A percentile compares a stretch with the other conserved stretches of the same genome.
phyloP scores from a whole-genome alignment of 805 yeast genomes.

The Myxozyma nipponensis region DNA sequence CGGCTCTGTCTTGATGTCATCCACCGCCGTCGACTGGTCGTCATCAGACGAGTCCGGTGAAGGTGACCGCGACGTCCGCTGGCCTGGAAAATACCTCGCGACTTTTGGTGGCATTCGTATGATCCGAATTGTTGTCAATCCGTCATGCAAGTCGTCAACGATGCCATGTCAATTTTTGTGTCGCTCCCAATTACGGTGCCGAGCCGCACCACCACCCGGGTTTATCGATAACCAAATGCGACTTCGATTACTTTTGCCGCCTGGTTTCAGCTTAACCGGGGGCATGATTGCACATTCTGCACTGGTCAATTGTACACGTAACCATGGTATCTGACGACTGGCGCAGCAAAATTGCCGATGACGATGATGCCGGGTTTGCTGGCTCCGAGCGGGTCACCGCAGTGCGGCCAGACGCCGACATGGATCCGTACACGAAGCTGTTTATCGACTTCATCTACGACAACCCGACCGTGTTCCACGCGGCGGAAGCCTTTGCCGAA shows the following conservation, averaged over 20 bases:
- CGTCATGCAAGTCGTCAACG: too few species aligned
- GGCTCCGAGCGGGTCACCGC: neutral
- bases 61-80: conserved; percentile 21
- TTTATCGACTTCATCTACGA: conserved; percentile 6
- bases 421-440: conserved; percentile 1
- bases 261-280: too few species aligned
- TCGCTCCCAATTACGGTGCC: too few species aligned
- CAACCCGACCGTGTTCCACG: conserved; percentile 54
- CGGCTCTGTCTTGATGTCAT: conserved; percentile 1
- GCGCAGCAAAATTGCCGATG: neutral
- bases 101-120: conserved; percentile 14
- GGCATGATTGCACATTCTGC: too few species aligned
- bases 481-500: conserved; percentile 59
- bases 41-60: conserved; percentile 8
- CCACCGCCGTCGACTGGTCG: neutral
- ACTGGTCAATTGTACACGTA: too few species aligned
- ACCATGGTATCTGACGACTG: too few species aligned
- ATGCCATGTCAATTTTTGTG: too few species aligned
- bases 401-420: neutral
- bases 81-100: conserved; percentile 18
- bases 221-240: too few species aligned
- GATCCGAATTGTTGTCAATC: too few species aligned
- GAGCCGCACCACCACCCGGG: too few species aligned
- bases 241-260: too few species aligned
- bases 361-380: neutral